phyloP scores from a whole-genome alignment of 169 alveolate genomes.

The Besnoitia besnoiti region DNA sequence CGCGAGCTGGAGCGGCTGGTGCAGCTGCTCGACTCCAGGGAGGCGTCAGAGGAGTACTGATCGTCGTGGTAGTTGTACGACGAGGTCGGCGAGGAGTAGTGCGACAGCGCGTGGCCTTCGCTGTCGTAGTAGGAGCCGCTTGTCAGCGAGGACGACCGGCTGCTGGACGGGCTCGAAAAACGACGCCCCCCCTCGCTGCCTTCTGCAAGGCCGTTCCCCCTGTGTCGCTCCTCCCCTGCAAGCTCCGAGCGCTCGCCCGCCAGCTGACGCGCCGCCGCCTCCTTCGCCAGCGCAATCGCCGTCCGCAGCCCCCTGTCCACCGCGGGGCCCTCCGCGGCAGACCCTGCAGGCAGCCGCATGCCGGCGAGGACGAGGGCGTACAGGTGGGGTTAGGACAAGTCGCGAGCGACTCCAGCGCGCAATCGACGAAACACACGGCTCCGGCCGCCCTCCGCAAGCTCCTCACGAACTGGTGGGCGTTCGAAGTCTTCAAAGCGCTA shows the following conservation, averaged over 20 bases:
- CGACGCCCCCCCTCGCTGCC: background rate
- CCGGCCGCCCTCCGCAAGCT: too few species aligned
- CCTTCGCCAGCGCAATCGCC: background rate
- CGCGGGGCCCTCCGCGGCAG: background rate
- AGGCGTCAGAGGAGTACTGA: background rate
- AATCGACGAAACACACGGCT: too few species aligned
- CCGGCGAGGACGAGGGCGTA: too few species aligned
- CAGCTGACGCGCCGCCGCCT: background rate
- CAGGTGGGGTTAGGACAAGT: too few species aligned
- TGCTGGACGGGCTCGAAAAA: background rate
- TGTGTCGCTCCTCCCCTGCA: constrained; percentile 14
- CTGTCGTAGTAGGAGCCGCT: background rate
- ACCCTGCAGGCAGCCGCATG: background rate
- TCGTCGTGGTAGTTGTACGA: background rate
- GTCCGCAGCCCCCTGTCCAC: background rate
- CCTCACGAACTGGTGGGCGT: too few species aligned
- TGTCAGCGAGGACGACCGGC: background rate
- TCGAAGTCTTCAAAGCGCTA: too few species aligned
- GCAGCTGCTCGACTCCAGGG: background rate
- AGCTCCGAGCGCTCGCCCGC: background rate
- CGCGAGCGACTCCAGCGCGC: too few species aligned
- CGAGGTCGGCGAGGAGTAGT: background rate
- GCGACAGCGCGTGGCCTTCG: background rate
- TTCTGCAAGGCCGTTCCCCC: background rate
- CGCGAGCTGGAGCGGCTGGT: background rate